Percentiles rank a stretch among this genome's conserved stretches.
Evolutionary conservation across 352 stramenopile genomes (phyloP).

Genomic region (Pythium periplocum): DNA sequence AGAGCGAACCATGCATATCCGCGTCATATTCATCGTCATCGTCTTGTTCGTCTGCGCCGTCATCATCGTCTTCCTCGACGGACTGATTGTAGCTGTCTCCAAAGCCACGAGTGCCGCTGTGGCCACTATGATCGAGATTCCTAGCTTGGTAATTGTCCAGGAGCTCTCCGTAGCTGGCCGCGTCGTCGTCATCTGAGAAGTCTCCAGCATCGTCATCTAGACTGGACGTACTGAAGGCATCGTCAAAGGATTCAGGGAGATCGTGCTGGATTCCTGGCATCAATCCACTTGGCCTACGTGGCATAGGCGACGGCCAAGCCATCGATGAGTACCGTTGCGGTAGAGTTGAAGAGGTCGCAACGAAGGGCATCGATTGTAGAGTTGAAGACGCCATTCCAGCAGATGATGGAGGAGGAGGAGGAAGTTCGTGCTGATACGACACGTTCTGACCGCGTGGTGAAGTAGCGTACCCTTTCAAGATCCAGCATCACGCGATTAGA

Average conservation of each 20-base stretch:
- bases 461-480: no score
- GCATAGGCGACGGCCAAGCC: neutral
- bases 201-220: neutral
- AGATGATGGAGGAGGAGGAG: no score
- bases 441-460: no score
- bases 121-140: no score
- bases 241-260: constrained; percentile 14
- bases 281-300: neutral
- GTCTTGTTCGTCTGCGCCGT: neutral
- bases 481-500: no score
- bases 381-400: no score
- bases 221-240: constrained; percentile 4
- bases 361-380: no score
- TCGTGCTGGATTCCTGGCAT: constrained; percentile 12
- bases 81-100: constrained; percentile 2
- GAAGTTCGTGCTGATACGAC: no score
- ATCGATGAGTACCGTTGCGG: no score
- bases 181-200: constrained; percentile 2
- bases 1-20: constrained; percentile 12
- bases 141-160: neutral
- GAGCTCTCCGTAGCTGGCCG: constrained; percentile 12
- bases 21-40: constrained; percentile 1
- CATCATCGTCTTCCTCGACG: constrained; percentile 1
- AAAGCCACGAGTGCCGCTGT: neutral
- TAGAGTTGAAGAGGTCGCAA: no score